A percentile compares a stretch with the other conserved stretches of the same genome.
These are phyloP conservation scores for Chloropicon primus DNA, from an alignment of 139 green algal species.

Conservation along the genomic window DNA sequence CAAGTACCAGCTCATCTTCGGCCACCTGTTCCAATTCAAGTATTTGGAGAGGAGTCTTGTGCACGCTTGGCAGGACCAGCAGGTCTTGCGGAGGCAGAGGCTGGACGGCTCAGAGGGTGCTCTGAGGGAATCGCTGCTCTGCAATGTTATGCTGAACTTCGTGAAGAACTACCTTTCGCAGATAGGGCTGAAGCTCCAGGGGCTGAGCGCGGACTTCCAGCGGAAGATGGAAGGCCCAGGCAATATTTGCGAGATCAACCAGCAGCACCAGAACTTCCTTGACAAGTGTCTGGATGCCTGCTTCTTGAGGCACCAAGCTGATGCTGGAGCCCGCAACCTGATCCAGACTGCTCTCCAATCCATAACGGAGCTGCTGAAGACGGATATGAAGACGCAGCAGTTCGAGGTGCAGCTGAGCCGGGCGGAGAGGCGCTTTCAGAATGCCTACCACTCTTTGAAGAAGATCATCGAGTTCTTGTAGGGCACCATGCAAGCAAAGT, in stretches of 20 bases:
- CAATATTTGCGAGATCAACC: background rate
- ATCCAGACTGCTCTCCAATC: background rate
- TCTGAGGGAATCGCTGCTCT: constrained; percentile 17
- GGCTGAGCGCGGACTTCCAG: background rate
- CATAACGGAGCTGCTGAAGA: constrained; percentile 17
- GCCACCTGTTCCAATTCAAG: constrained; percentile 73
- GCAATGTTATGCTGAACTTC: constrained; percentile 51
- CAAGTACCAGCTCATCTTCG: constrained; percentile 84
- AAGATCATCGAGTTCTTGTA: no score
- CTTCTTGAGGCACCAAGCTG: background rate
- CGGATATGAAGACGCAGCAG: constrained; percentile 51
- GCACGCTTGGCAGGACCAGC: constrained; percentile 40
- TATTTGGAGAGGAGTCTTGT: constrained; percentile 59
- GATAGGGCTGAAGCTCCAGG: constrained; percentile 44
- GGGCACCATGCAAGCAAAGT: no score
- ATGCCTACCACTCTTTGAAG: background rate
- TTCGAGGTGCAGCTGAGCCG: constrained; percentile 30
- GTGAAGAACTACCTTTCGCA: constrained; percentile 68
- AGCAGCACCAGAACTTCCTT: background rate
- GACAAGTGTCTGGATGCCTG: background rate
- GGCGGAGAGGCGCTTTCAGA: constrained; percentile 8
- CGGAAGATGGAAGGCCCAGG: background rate
- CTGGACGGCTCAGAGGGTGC: background rate
- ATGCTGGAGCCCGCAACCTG: background rate
- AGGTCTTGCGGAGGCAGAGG: constrained; percentile 24